A percentile compares a stretch with the other conserved stretches of the same genome.
phyloP scores from a whole-genome alignment of 495 filamentous ascomycete genomes.

The Neurospora discreta region DNA sequence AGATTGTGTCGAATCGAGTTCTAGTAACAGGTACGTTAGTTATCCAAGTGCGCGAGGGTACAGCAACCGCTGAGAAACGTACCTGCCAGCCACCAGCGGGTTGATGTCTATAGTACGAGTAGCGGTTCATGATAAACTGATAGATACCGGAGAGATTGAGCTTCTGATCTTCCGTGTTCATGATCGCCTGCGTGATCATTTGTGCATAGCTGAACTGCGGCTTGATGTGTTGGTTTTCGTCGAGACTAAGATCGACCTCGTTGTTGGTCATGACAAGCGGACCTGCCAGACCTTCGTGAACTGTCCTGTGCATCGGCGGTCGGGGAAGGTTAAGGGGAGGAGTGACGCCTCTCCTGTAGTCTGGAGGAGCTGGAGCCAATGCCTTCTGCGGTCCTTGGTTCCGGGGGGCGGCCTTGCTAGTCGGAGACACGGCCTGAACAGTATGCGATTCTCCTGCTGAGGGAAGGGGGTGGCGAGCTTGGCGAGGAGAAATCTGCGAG shows the following conservation, averaged over 20 bases:
- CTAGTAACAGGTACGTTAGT: slow-evolving; percentile 27
- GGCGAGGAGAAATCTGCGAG: slow-evolving; percentile 6
- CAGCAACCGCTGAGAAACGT: slow-evolving; percentile 13
- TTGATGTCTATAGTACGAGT: slow-evolving; percentile 81
- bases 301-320: slow-evolving; percentile 29
- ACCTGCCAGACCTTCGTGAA: slow-evolving; percentile 23
- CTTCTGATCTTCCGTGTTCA: slow-evolving; percentile 72
- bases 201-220: slow-evolving; percentile 94
- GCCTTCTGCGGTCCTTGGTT: slow-evolving; percentile 32
- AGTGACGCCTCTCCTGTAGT: slow-evolving; percentile 57
- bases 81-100: slow-evolving; percentile 77
- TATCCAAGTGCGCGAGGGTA: background rate
- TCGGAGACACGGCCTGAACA: slow-evolving; percentile 14
- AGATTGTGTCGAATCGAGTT: slow-evolving; percentile 96
- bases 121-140: slow-evolving; percentile 75
- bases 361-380: slow-evolving; percentile 57
- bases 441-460: slow-evolving; percentile 27
- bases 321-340: slow-evolving; percentile 37
- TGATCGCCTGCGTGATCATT: slow-evolving; percentile 91
- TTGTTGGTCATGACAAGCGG: slow-evolving; percentile 36
- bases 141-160: slow-evolving; percentile 85
- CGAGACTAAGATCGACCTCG: slow-evolving; percentile 72
- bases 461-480: slow-evolving; percentile 37
- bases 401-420: slow-evolving; percentile 16
- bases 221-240: slow-evolving; percentile 78